A percentile compares a stretch with the other conserved stretches of the same genome.
Evolutionary conservation across 2,329 filamentous ascomycete species (phyloP).

Genomic region (Verticillium zaregamsianum): DNA sequence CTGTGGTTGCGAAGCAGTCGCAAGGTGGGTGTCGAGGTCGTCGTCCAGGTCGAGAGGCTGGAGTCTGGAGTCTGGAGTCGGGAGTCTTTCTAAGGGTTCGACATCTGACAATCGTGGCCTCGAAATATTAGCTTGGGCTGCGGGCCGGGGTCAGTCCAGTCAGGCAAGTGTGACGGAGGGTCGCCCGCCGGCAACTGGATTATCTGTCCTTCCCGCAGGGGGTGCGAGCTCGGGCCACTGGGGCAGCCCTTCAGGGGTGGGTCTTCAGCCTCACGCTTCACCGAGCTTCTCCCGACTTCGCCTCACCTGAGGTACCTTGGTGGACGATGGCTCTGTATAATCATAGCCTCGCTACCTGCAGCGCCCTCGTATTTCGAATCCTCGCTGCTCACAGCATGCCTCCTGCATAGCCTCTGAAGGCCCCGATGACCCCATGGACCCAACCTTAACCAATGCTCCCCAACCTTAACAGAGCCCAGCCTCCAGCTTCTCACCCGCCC

Average conservation of each 20-base stretch:
- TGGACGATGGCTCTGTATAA: background rate
- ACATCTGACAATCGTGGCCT: conserved; percentile 30
- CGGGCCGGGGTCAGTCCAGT: background rate
- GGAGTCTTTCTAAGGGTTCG: background rate
- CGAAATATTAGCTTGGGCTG: conserved; percentile 17
- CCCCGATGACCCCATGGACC: no score
- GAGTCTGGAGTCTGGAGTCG: background rate
- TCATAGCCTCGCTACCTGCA: no score
- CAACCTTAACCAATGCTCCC: no score
- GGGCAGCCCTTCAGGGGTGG: background rate
- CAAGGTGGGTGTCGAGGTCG: conserved; percentile 6
- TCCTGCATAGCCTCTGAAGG: no score
- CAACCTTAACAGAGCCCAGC: background rate
- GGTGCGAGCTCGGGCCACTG: background rate
- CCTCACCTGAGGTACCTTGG: background rate
- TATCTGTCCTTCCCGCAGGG: conserved; percentile 3
- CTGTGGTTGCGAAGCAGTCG: conserved; percentile 10
- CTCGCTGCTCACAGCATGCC: no score
- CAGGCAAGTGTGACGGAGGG: background rate
- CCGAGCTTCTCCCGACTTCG: background rate
- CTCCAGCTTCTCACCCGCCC: background rate
- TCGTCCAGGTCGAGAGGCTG: background rate
- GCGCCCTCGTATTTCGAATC: no score
- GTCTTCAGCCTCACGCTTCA: background rate
- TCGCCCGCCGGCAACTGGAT: conserved; percentile 1